phyloP scores from a whole-genome alignment of 495 filamentous ascomycete genomes.

The Aspergillus conjunctus region DNA sequence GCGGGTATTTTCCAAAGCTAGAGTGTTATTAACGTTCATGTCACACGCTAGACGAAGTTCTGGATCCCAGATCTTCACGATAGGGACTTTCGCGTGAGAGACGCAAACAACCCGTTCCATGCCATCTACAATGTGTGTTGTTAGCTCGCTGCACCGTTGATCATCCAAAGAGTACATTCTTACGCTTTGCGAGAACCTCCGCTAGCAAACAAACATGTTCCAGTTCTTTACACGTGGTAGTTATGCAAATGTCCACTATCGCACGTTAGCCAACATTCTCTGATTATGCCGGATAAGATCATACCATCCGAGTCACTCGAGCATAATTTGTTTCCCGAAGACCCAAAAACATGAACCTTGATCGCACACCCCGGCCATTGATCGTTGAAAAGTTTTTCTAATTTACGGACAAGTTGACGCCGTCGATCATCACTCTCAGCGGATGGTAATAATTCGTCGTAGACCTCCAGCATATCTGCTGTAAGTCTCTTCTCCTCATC shows the following conservation, averaged over 20 bases:
- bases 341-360: constrained; percentile 91
- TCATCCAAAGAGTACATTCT: constrained; percentile 31
- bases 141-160: constrained; percentile 10
- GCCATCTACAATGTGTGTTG: constrained; percentile 62
- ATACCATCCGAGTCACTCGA: constrained; percentile 96
- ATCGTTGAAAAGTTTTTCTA: constrained; percentile 81
- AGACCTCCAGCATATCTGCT: constrained; percentile 79
- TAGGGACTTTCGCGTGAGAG: constrained; percentile 91
- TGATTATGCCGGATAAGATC: constrained; percentile 26
- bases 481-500: constrained; percentile 78
- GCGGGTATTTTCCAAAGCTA: constrained; percentile 92
- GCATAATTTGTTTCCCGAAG: constrained; percentile 91
- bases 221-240: constrained; percentile 80
- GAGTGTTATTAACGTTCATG: constrained; percentile 97
- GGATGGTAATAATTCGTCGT: constrained; percentile 81
- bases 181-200: constrained; percentile 80
- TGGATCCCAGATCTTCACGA: constrained; percentile 98
- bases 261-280: constrained; percentile 26
- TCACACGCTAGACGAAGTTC: constrained; percentile 89
- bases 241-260: constrained; percentile 95
- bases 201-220: constrained; percentile 88
- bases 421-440: constrained; percentile 75
- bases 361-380: constrained; percentile 93
- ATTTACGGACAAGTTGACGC: constrained; percentile 74
- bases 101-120: constrained; percentile 97